phyloP scores from a whole-genome alignment of 1,284 basidiomycete species.

The Schizophyllum amplum region DNA sequence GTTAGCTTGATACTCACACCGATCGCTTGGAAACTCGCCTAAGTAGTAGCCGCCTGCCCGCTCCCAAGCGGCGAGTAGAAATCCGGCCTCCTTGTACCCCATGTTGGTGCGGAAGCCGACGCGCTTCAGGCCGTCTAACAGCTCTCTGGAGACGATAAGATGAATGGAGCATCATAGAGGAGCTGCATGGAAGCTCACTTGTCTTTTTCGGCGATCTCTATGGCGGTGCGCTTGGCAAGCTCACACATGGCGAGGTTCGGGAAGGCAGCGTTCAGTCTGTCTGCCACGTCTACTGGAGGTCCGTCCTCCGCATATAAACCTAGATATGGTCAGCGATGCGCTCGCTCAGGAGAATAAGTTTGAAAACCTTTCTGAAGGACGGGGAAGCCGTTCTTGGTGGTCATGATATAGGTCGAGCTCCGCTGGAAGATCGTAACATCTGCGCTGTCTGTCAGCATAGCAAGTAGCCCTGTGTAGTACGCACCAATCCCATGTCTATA shows the following conservation, averaged over 20 bases:
- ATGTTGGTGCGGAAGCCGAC: constrained; percentile 52
- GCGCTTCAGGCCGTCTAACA: constrained; percentile 46
- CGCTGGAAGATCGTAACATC: constrained; percentile 40
- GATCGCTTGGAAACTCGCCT: constrained; percentile 14
- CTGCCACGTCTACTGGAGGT: constrained; percentile 41
- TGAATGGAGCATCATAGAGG: too few species aligned
- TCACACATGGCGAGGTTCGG: constrained; percentile 33
- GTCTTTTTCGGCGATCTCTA: constrained; percentile 45
- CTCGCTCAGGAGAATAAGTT: not conserved
- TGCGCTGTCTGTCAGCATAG: constrained; percentile 9
- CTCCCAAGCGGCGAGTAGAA: constrained; percentile 22
- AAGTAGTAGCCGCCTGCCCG: constrained; percentile 34
- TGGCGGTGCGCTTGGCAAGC: constrained; percentile 34
- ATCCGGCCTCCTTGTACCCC: constrained; percentile 47
- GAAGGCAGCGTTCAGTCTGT: constrained; percentile 38
- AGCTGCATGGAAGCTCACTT: constrained; percentile 31
- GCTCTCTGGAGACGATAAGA: constrained; percentile 38
- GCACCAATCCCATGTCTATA: constrained; percentile 28
- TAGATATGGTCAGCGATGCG: not conserved
- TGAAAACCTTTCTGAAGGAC: constrained; percentile 3
- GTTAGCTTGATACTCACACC: constrained; percentile 24
- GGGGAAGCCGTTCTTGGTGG: constrained; percentile 23
- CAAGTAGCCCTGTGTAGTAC: not conserved
- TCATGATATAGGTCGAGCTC: constrained; percentile 35
- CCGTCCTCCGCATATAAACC: constrained; percentile 44